Evolutionary conservation across 2,329 filamentous ascomycete genomes (phyloP), one percentile per base, ranked within the genome.

Genomic region (Colletotrichum spaethianum): DNA sequence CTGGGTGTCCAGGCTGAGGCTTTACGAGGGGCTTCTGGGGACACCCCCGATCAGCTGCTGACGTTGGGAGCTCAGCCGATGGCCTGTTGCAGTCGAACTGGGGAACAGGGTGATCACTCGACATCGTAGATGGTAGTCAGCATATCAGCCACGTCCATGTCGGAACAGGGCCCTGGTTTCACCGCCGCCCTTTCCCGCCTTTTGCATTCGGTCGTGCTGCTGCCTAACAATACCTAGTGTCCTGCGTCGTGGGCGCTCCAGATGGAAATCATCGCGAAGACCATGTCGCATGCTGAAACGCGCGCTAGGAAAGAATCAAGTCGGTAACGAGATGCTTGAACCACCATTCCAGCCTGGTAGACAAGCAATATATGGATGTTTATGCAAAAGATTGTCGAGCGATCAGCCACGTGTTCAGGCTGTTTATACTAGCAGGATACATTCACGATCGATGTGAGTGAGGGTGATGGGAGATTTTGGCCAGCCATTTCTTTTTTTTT

Each of bases 31-130:
- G 23, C 11, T 53, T n/a, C 33, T 16, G 28, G 64, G 52, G 16
- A 63, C 26, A 63, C 42, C 59, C 69, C 53, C 65, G 57, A 72
- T 53, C 38, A 28, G 38, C 26, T 42, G 23, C 44, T 53, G 31
- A 63, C 38, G n/a, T 12, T 36, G 20, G 56, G 20, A 67, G 57
- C 50, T 33, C n/a, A 59, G 44, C 26, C 26, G 38, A 68, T 46
- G 62, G 26, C 11, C n/a, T 31, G 65, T 69, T 46, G 38, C 38
- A 63, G 11, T 60, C 52, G 69, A 65, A 64, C 53, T 69, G 38
- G 64, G 28, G 63, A 57, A 28, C 40, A 26, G 50, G 36, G 9
- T 38, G 46, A 59, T 55, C 53, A 46, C 42, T n/a, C n/a, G n/a
- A 38, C 28, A 59, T 46, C 28, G 14, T 3, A 11, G 23, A 52